Evolutionary conservation across 805 yeast species (phyloP).

Genomic region (Babjeviella inositovora): DNA sequence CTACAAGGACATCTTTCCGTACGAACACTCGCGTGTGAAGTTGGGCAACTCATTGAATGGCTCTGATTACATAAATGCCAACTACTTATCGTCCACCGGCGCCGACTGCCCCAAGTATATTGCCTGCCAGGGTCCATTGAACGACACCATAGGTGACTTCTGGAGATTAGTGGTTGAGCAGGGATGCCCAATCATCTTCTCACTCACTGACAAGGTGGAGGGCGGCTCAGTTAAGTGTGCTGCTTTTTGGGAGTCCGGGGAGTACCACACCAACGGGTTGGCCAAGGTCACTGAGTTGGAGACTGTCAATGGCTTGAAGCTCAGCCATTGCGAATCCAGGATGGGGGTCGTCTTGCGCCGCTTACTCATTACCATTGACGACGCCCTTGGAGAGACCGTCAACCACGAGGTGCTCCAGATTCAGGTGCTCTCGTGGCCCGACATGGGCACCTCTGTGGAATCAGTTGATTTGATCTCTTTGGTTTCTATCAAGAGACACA

Average conservation of each 20-base stretch:
- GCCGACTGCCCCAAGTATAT: slow-evolving; percentile 36
- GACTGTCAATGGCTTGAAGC: slow-evolving; percentile 8
- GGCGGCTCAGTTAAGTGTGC: slow-evolving; percentile 70
- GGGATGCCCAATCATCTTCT: slow-evolving; percentile 47
- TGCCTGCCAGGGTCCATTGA: slow-evolving; percentile 84
- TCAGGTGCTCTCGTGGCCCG: slow-evolving; percentile 48
- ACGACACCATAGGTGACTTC: slow-evolving; percentile 63
- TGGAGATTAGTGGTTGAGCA: slow-evolving; percentile 66
- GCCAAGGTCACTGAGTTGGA: slow-evolving; percentile 8
- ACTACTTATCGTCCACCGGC: slow-evolving; percentile 34
- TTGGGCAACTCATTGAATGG: slow-evolving; percentile 13
- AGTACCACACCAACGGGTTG: slow-evolving; percentile 17
- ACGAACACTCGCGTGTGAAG: slow-evolving; percentile 71
- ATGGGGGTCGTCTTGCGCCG: slow-evolving; percentile 18
- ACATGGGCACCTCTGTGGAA: slow-evolving; percentile 37
- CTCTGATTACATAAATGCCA: slow-evolving; percentile 74
- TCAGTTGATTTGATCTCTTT: slow-evolving; percentile 29
- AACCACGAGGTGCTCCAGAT: slow-evolving; percentile 46
- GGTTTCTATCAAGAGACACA: slow-evolving; percentile 14
- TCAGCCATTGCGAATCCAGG: slow-evolving; percentile 6
- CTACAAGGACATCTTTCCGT: slow-evolving; percentile 80
- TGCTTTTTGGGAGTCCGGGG: slow-evolving; percentile 63
- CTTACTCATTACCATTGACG: slow-evolving; percentile 20
- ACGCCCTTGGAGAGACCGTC: slow-evolving; percentile 4
- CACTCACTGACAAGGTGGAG: slow-evolving; percentile 65